A percentile compares a stretch with the other conserved stretches of the same genome.
These are phyloP conservation scores for Bruguiera sexangula DNA, from an alignment of 345 rosid genomes.

Conservation along the genomic window DNA sequence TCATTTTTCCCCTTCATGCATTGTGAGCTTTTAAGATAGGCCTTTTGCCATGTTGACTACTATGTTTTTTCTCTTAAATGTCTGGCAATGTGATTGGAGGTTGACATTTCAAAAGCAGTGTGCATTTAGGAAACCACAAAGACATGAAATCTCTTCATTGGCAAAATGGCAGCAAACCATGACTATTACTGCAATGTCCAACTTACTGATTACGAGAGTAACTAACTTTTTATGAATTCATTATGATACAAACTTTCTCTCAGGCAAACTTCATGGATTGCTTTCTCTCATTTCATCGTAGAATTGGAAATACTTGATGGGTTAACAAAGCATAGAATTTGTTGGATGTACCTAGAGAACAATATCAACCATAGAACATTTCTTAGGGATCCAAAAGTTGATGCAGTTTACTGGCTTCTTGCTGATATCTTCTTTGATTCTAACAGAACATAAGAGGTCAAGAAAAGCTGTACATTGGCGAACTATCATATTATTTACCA, in stretches of 20 bases:
- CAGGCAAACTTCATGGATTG: not conserved
- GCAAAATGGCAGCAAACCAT: not conserved
- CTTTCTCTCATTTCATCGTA: slow-evolving; percentile 2
- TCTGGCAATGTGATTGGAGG: no score
- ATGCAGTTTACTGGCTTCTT: not conserved
- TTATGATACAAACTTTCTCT: not conserved
- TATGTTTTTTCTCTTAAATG: no score
- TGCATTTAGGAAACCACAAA: no score
- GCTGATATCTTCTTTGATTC: not conserved
- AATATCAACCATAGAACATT: not conserved
- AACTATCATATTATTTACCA: slow-evolving; percentile 9
- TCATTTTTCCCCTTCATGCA: not conserved
- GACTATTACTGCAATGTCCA: not conserved
- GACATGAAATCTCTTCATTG: not conserved
- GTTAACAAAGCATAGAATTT: not conserved
- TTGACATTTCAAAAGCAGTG: no score
- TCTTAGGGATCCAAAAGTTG: not conserved
- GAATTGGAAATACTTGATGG: not conserved
- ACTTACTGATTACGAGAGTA: not conserved
- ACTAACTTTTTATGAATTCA: not conserved
- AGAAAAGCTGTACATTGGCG: slow-evolving; percentile 4
- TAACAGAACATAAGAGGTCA: not conserved
- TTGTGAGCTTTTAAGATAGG: not conserved
- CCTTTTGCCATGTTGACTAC: no score
- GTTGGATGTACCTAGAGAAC: not conserved